A percentile compares a stretch with the other conserved stretches of the same genome.
These are phyloP conservation scores for Blastobotrys robertii DNA, from an alignment of 805 yeast species.

Conservation along the genomic window DNA sequence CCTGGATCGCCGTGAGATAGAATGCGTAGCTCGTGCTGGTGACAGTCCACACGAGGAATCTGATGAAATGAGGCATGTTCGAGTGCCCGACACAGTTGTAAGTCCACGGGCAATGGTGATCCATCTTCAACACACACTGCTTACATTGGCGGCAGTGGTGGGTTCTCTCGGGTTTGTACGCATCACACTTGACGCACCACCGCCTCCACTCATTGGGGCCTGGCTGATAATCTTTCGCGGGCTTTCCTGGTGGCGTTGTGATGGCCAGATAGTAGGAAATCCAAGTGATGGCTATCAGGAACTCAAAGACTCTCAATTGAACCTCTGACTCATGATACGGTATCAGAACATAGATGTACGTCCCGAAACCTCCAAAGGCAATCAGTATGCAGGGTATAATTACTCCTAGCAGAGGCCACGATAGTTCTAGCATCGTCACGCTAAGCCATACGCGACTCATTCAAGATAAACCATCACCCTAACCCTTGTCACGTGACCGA, in stretches of 20 bases:
- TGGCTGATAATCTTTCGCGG: slow-evolving; percentile 42
- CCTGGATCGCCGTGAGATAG: slow-evolving; percentile 33
- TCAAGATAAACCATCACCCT: not conserved
- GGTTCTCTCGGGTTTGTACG: slow-evolving; percentile 68
- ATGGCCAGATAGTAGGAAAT: slow-evolving; percentile 66
- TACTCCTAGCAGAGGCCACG: slow-evolving; percentile 23
- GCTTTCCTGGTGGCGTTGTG: slow-evolving; percentile 53
- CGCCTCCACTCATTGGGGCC: slow-evolving; percentile 44
- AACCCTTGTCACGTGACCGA: not conserved
- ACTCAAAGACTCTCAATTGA: slow-evolving; percentile 40
- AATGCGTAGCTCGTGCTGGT: slow-evolving; percentile 30
- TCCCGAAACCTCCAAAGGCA: slow-evolving; percentile 47
- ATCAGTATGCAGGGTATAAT: slow-evolving; percentile 55
- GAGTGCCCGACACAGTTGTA: slow-evolving; percentile 76
- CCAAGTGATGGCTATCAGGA: slow-evolving; percentile 52
- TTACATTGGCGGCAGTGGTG: slow-evolving; percentile 72
- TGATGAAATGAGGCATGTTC: slow-evolving; percentile 69
- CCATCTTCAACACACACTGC: slow-evolving; percentile 79
- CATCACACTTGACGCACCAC: slow-evolving; percentile 65
- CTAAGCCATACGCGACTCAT: not conserved
- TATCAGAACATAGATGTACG: slow-evolving; percentile 47
- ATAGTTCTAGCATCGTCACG: slow-evolving; percentile 16
- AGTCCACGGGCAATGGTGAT: slow-evolving; percentile 94
- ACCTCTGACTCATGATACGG: slow-evolving; percentile 30
- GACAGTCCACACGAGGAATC: slow-evolving; percentile 61